Evolutionary conservation across 164 flowering plant genomes (phyloP).

Genomic region (Magnolia changhungtana): DNA sequence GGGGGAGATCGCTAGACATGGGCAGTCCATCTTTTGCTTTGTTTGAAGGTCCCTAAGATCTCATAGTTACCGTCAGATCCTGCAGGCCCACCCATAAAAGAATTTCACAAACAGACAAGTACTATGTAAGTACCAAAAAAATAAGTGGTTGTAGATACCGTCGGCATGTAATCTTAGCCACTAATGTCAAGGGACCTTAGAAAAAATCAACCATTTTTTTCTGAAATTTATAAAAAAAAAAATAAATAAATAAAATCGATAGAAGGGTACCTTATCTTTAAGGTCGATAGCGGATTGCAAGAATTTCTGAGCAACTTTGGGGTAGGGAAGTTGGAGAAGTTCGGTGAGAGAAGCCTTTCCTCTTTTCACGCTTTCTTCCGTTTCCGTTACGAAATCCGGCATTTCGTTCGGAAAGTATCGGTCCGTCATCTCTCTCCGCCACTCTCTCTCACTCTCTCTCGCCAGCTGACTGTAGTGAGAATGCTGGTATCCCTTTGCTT

Average conservation of each 20-base stretch:
- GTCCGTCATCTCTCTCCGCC: conserved; percentile 47
- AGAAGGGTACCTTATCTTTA: conserved; percentile 45
- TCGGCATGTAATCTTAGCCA: neutral
- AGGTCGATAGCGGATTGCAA: conserved; percentile 42
- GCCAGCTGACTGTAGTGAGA: neutral
- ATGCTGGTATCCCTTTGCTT: no score
- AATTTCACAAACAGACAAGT: neutral
- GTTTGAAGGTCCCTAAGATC: no score
- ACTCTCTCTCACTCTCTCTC: neutral
- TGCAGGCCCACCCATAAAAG: neutral
- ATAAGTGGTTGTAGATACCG: neutral
- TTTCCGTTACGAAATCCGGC: conserved; percentile 41
- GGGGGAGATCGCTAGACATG: no score
- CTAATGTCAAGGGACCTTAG: neutral
- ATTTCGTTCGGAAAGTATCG: conserved; percentile 65
- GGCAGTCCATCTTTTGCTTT: no score
- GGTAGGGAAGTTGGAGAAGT: conserved; percentile 55
- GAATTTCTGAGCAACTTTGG: conserved; percentile 34
- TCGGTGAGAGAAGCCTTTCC: conserved; percentile 37
- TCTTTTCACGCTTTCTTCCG: neutral
- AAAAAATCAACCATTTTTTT: no score
- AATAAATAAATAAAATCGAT: no score
- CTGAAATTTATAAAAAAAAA: neutral
- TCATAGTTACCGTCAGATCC: no score
- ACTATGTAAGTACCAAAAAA: neutral